Evolutionary conservation across 129 eudicot species (phyloP), one percentile per base, ranked within the genome.

Genomic region (Tagetes erecta): DNA sequence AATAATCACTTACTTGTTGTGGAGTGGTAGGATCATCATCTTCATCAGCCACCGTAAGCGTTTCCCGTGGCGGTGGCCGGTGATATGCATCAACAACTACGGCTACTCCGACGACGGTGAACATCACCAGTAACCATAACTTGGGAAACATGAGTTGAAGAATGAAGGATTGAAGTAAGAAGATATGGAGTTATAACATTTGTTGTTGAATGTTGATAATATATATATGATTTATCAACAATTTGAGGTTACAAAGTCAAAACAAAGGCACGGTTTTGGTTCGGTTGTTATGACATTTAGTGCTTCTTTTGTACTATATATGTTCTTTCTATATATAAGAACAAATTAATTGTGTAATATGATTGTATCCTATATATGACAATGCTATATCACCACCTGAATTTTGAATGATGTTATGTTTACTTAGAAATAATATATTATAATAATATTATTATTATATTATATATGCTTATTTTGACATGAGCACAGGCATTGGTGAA

Each of bases 1-100:
- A 8, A 59, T 31, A 77, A 69, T 11, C 11, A 3, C 40, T 70
- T 46, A 86, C 87, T 81, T 86, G 90, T 67, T 86, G 87, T 10
- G 87, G 85, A 77, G 85, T 63, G 50, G 71, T 58, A 34, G 85
- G 44, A 74, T 74, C 77, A 5, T 46, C 71, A 68, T 80, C 75
- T 42, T 41, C 35, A 1, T 56, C 39, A 47, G 87, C 56, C 53
- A 68, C 74, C 0, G 33, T 49, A 20, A 80, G 68, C 34, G 68
- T 9, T 37, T 64, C 76, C 13, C 86, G 74, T 2, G 83, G 70
- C 52, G 84, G 84, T 20, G 91, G 87, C 39, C 85, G 82, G 1
- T 62, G 20, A 51, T 86, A 86, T 6, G 81, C 71, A 31, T 11
- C 34, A 20, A 64, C 20, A 33, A 35, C 76, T 65, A 11, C 34